These are phyloP conservation scores for Podaxis sp. DNA, from an alignment of 768 basidiomycete species.

Conservation along the genomic window DNA sequence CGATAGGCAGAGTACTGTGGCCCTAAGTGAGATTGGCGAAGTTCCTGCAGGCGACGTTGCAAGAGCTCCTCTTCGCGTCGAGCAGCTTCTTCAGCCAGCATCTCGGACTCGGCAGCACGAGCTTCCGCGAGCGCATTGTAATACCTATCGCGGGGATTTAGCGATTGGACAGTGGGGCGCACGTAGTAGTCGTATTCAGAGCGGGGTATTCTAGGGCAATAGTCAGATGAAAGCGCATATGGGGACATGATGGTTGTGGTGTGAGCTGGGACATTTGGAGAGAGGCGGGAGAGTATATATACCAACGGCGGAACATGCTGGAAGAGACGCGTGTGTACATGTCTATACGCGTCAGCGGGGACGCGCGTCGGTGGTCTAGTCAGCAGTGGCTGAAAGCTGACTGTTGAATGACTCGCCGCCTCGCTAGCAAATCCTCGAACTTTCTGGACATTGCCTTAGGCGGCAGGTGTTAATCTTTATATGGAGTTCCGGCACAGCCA, in stretches of 20 bases:
- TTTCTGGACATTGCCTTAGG: slow-evolving; percentile 13
- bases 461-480: not conserved
- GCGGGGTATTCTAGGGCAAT: not conserved
- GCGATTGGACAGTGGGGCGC: slow-evolving; percentile 4
- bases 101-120: slow-evolving; percentile 37
- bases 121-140: slow-evolving; percentile 36
- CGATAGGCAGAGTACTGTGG: slow-evolving; percentile 9
- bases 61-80: slow-evolving; percentile 32
- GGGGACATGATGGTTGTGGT: not conserved
- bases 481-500: not conserved
- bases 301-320: not conserved
- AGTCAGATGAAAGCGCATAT: not conserved
- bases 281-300: not conserved
- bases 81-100: slow-evolving; percentile 32
- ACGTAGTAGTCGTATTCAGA: not conserved
- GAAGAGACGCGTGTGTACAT: not conserved
- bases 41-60: slow-evolving; percentile 24
- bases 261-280: not conserved
- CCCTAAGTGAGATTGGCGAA: slow-evolving; percentile 11
- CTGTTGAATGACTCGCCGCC: not conserved
- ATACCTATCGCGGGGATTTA: slow-evolving; percentile 33
- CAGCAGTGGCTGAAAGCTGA: not conserved
- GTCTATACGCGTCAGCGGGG: slow-evolving; percentile 9
- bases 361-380: slow-evolving; percentile 11
- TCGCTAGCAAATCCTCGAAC: not conserved